Evolutionary conservation across 139 green algal species (phyloP), one percentile per base, ranked within the genome.

Genomic region (Eudorina sp.): DNA sequence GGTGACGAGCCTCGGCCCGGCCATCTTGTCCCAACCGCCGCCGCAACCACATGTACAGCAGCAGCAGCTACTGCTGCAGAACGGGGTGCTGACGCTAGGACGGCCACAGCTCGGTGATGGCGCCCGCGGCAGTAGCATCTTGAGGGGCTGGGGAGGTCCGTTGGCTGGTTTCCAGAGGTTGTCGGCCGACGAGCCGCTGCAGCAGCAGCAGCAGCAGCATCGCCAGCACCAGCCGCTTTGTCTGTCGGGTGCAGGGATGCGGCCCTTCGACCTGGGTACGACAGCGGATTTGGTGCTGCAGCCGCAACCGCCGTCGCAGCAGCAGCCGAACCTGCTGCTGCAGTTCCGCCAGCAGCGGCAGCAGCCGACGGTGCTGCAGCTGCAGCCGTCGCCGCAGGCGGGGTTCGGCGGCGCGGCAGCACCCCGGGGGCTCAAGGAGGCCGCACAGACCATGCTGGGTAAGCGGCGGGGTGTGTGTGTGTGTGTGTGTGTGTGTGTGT

Each of bases 301-400:
- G n/a, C 48, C 16, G 4, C 19, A 29, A 31, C 75, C 27, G 75
- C 75, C 48, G 31, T 46, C 7, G 40, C 29, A 41, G 11, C 43
- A 60, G 23, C 74, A 66, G 75, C 48, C 19, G 31, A 18, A 72
- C 0, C 53, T 41, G 53, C 77, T 31, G 40, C 77, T 18, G 8
- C 53, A 84, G 34, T 2, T 48, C 13, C 79, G 41, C 16, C 38
- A 73, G 79, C 73, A 34, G 34, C 83, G 51, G 31, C 86, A 82
- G 62, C 46, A 6, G 31, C 46, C 31, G 2, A 25, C 9, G 36
- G 66, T 64, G 53, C 69, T 55, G 46, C 60, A 46, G 53, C 62
- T 53, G 51, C 41, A 76, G 51, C 81, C 80, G 85, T 77, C 78
- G 70, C 75, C 78, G 34, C 76, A 79, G 36, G n/a, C 38, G 36